Percentiles rank a stretch among this genome's conserved stretches.
phyloP scores from a whole-genome alignment of 2,329 filamentous ascomycete species.

The Colletotrichum sp. region DNA sequence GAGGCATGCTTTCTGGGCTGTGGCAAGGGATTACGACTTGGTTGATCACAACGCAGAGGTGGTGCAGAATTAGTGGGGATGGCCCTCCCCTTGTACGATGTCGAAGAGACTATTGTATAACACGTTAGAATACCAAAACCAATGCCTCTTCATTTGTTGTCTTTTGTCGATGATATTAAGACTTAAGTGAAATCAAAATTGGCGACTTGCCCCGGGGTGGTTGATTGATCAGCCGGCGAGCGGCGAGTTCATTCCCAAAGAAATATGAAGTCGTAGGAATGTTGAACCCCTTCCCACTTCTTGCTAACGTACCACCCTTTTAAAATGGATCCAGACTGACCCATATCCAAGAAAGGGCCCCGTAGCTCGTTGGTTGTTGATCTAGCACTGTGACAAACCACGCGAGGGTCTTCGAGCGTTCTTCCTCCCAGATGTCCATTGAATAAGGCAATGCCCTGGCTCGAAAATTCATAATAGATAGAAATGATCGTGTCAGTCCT shows the following conservation, averaged over 20 bases:
- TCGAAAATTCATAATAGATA: background rate
- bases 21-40: constrained; percentile 46
- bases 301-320: no score
- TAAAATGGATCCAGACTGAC: background rate
- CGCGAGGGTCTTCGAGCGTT: background rate
- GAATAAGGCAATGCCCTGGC: background rate
- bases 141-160: background rate
- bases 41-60: constrained; percentile 25
- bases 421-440: background rate
- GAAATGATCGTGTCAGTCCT: background rate
- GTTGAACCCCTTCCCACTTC: background rate
- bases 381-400: background rate
- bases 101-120: background rate
- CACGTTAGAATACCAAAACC: background rate
- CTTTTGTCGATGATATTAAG: background rate
- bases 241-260: no score
- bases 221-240: no score
- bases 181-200: background rate
- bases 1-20: constrained; percentile 56
- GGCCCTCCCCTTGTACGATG: background rate
- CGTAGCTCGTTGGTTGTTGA: background rate
- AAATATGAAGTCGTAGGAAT: no score
- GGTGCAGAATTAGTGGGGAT: background rate
- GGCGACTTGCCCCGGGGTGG: background rate
- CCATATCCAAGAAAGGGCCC: background rate